phyloP scores from a whole-genome alignment of 2,329 filamentous ascomycete species.

The Diaporthe citri region DNA sequence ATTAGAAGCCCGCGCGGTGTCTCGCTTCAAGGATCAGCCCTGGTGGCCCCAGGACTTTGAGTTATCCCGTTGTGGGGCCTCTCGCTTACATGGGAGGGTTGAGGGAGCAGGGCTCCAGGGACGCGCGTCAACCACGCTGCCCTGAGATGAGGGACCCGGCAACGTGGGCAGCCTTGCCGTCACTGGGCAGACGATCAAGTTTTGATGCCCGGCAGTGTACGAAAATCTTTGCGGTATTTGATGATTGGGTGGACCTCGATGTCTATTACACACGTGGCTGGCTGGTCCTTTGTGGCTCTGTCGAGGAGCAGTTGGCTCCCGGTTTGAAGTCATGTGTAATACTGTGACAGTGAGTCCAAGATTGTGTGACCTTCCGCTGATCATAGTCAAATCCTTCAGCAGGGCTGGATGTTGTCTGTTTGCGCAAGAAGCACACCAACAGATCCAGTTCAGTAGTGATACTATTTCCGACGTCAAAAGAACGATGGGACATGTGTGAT shows the following conservation, averaged over 20 bases:
- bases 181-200: slow-evolving; percentile 6
- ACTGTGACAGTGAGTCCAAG: background rate
- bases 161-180: slow-evolving; percentile 21
- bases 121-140: slow-evolving; percentile 33
- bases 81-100: slow-evolving; percentile 29
- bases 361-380: slow-evolving; percentile 8
- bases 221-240: slow-evolving; percentile 18
- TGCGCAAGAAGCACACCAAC: background rate
- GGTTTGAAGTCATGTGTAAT: background rate
- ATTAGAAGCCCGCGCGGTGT: background rate
- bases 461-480: background rate
- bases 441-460: background rate
- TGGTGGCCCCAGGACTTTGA: slow-evolving; percentile 13
- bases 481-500: background rate
- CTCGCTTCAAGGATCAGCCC: slow-evolving; percentile 25
- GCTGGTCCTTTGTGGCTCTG: background rate
- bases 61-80: slow-evolving; percentile 27
- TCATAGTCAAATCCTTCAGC: background rate
- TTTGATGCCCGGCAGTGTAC: background rate
- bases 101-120: slow-evolving; percentile 19
- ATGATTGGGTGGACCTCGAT: slow-evolving; percentile 3
- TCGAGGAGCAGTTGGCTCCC: background rate
- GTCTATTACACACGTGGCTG: slow-evolving; percentile 26
- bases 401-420: background rate
- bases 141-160: slow-evolving; percentile 23